Conservation (phyloP, 345 rosid genomes). For the Clarkia xantiana region DNA sequence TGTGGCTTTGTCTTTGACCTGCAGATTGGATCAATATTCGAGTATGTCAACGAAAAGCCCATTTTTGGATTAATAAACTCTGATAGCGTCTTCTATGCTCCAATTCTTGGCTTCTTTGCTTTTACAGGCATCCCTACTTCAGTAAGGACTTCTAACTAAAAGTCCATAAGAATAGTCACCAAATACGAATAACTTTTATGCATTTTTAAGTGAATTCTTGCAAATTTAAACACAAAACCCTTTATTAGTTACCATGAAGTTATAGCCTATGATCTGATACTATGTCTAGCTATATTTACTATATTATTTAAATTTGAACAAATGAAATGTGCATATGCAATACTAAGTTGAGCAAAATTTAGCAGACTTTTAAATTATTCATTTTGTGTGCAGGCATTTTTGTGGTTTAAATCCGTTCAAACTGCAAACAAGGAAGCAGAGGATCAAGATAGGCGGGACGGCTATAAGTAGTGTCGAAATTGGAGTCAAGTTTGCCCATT, state of each 20-base stretch:
- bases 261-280: too few species aligned
- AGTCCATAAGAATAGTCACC: too few species aligned
- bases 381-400: conserved; percentile 32
- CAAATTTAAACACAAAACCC: too few species aligned
- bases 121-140: conserved; percentile 81
- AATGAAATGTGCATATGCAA: too few species aligned
- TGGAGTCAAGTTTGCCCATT: background rate
- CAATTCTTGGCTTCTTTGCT: conserved; percentile 85
- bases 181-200: too few species aligned
- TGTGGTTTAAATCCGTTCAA: conserved; percentile 89
- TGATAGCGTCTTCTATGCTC: conserved; percentile 69
- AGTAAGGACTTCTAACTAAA: conserved; percentile 27
- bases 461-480: conserved; percentile 25
- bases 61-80: conserved; percentile 63
- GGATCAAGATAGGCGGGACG: conserved; percentile 81
- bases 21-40: conserved; percentile 90
- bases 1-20: conserved; percentile 7
- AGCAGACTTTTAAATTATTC: too few species aligned
- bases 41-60: conserved; percentile 67
- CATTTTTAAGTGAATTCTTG: too few species aligned
- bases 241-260: too few species aligned
- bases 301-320: too few species aligned
- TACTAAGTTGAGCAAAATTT: too few species aligned
- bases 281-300: too few species aligned
- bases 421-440: conserved; percentile 82